Evolutionary conservation across 164 flowering plant species (phyloP).

Genomic region (Cinnamomum chago): DNA sequence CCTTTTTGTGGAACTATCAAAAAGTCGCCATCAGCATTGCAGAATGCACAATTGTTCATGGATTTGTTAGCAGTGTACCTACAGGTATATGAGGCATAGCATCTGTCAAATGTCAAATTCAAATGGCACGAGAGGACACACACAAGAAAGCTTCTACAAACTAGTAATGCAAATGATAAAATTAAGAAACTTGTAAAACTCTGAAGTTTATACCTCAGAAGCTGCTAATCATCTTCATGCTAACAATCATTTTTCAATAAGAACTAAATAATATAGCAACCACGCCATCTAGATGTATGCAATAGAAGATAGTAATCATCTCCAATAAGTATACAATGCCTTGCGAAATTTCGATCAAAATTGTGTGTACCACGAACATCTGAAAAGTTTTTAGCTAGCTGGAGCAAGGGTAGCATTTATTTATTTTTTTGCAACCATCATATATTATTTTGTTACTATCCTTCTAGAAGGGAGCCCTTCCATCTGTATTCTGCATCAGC

Average conservation of each 20-base stretch:
- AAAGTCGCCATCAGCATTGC: slow-evolving; percentile 98
- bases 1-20: slow-evolving; percentile 89
- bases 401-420: background rate
- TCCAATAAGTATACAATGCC: background rate
- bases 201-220: background rate
- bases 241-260: no score
- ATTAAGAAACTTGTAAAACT: no score
- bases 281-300: background rate
- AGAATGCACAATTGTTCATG: slow-evolving; percentile 84
- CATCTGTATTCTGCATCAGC: background rate
- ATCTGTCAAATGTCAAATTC: background rate
- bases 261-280: background rate
- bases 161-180: no score
- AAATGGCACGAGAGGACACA: no score
- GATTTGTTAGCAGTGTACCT: slow-evolving; percentile 94
- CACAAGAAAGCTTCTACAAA: no score
- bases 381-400: background rate
- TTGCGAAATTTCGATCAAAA: background rate
- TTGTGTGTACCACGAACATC: background rate
- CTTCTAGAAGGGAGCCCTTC: background rate
- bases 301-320: background rate
- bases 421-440: background rate
- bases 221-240: background rate
- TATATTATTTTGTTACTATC: background rate
- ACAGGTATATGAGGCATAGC: slow-evolving; percentile 14